Percentiles rank a stretch among this genome's conserved stretches.
phyloP scores from a whole-genome alignment of 192 early-diverging fungal species.

The Coemansia sp. region DNA sequence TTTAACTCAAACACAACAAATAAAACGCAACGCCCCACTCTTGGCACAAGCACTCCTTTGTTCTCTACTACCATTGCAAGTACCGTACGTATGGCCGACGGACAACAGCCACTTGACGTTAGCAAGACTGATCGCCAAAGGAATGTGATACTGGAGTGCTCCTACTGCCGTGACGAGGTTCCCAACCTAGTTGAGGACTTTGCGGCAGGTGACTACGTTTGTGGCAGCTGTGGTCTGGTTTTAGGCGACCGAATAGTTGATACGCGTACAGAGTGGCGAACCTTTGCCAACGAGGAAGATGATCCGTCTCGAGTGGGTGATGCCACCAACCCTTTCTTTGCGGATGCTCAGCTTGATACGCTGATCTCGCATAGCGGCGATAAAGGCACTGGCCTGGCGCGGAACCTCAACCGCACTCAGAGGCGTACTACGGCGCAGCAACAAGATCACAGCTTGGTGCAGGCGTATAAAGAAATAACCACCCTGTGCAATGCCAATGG shows the following conservation, averaged over 20 bases:
- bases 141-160: constrained; percentile 55
- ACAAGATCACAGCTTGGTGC: constrained; percentile 73
- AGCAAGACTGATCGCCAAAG: background rate
- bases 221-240: constrained; percentile 91
- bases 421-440: constrained; percentile 67
- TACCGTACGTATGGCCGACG: background rate
- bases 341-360: constrained; percentile 44
- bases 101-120: background rate
- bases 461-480: constrained; percentile 84
- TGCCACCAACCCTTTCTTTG: constrained; percentile 39
- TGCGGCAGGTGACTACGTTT: constrained; percentile 87
- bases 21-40: no score
- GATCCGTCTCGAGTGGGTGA: constrained; percentile 48
- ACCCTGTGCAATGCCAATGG: constrained; percentile 84
- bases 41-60: no score
- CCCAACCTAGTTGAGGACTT: constrained; percentile 98
- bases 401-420: constrained; percentile 41
- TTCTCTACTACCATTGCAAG: background rate
- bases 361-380: constrained; percentile 86
- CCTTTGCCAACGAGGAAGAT: constrained; percentile 46
- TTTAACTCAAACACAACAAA: no score
- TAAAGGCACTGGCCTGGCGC: constrained; percentile 33
- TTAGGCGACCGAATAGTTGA: constrained; percentile 94
- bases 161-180: constrained; percentile 74
- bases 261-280: constrained; percentile 94